These are phyloP conservation scores for Prunus davidiana DNA, from an alignment of 306 rosid species.

Conservation along the genomic window DNA sequence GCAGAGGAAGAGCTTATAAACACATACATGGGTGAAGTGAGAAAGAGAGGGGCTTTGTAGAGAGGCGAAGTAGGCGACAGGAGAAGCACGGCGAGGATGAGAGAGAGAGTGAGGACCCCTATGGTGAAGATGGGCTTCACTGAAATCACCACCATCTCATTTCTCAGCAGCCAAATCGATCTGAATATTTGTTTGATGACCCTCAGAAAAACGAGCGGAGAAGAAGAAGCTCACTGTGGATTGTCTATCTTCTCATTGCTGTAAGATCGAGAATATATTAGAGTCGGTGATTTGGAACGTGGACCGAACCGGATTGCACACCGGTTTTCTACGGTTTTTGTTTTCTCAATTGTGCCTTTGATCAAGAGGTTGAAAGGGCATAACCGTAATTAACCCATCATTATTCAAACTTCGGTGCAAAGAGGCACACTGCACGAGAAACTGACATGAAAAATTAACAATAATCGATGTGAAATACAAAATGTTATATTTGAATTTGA, in stretches of 20 bases:
- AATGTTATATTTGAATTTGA: no score
- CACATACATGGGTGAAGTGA: slow-evolving; percentile 39
- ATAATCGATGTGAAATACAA: no score
- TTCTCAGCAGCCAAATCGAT: not conserved
- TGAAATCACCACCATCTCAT: slow-evolving; percentile 56
- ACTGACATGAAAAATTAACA: no score
- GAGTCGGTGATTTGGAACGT: not conserved
- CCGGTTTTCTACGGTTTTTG: not conserved
- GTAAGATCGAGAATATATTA: not conserved
- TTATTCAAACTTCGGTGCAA: no score
- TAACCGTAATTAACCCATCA: no score
- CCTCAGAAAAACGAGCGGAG: not conserved
- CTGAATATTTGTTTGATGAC: not conserved
- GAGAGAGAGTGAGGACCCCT: slow-evolving; percentile 41
- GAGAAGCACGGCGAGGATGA: slow-evolving; percentile 42
- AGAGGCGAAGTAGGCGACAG: slow-evolving; percentile 43
- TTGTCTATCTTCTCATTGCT: not conserved
- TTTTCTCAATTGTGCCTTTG: no score
- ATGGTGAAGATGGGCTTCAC: slow-evolving; percentile 60
- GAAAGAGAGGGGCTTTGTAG: slow-evolving; percentile 27
- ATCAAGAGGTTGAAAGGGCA: no score
- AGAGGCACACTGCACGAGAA: no score
- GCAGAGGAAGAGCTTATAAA: not conserved
- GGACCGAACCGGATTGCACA: not conserved
- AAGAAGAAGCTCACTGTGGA: not conserved